Evolutionary conservation across 2,329 filamentous ascomycete genomes (phyloP), one percentile per base, ranked within the genome.

Genomic region (Sphaerulina vaccinii): DNA sequence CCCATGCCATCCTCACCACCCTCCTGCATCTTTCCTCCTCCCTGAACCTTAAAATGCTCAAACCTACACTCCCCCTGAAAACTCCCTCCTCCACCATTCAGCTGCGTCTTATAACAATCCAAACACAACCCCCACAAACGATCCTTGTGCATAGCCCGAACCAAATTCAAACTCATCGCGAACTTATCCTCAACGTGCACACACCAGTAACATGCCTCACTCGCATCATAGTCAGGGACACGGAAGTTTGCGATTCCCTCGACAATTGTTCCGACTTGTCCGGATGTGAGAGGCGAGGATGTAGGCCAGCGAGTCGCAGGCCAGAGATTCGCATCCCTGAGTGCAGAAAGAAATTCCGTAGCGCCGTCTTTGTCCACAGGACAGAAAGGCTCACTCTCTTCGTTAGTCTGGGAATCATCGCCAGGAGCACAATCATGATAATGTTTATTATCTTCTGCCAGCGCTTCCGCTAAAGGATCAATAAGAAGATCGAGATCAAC

Each of bases 41-140:
- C 18, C 49, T n/a, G n/a, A 15, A 24, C 22, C 51, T 66, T 66
- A n/a, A 45, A 46, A 52, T 67, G 65, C 43, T 62, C 59, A 24
- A 50, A 55, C 24, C 64, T 48, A 37, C 65, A 67, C 44, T 65
- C 56, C n/a, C 58, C 60, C 5, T 16, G 7, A 13, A 19, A 24
- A 19, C 55, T 55, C 29, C 57, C 15, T 1, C 57, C 44, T 3
- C 23, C 27, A 29, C 27, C 27, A 5, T 11, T 35, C 13, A 11
- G 59, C 5, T 56, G 58, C 22, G 51, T 52, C 37, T 55, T 59
- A 49, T 63, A 64, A 45, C 65, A 67, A 39, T 67, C 65, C 47
- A 65, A 50, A 48, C 65, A 67, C 29, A 66, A 27, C 7, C 64
- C 65, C 64, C 64, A 66, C 16, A 67, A 40, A n/a, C 62, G 48